Conservation (phyloP, 2,329 filamentous ascomycete genomes). For the Lithohypha guttulata region DNA sequence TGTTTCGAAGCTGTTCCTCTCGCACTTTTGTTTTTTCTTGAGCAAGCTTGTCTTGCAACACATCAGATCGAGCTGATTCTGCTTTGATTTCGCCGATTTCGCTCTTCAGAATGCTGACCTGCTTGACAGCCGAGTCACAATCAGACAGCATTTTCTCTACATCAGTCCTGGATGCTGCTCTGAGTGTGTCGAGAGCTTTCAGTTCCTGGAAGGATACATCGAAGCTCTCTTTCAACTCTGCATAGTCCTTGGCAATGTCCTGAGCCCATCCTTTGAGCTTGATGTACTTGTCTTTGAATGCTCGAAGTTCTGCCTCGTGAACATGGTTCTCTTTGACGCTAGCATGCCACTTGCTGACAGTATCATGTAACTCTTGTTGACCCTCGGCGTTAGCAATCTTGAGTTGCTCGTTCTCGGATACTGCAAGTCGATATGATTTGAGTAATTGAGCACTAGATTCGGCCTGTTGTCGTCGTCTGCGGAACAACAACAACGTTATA, state of each 20-base stretch:
- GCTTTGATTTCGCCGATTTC: slow-evolving; percentile 8
- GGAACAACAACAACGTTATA: slow-evolving; percentile 16
- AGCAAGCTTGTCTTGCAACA: slow-evolving; percentile 5
- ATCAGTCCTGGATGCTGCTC: slow-evolving; percentile 8
- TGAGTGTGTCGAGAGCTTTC: slow-evolving; percentile 3
- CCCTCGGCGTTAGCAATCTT: slow-evolving; percentile 8
- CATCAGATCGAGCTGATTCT: slow-evolving; percentile 4
- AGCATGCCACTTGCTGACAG: slow-evolving; percentile 8
- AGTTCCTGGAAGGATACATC: slow-evolving; percentile 1
- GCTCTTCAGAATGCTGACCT: slow-evolving; percentile 8
- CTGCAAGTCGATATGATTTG: slow-evolving; percentile 9
- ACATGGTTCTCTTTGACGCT: slow-evolving; percentile 6
- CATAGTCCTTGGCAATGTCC: slow-evolving; percentile 15
- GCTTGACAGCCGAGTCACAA: not conserved
- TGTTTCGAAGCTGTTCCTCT: slow-evolving; percentile 12
- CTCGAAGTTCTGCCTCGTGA: slow-evolving; percentile 9
- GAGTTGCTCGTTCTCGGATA: slow-evolving; percentile 5
- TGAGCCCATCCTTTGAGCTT: slow-evolving; percentile 20
- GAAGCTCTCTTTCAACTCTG: slow-evolving; percentile 5
- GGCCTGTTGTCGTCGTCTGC: slow-evolving; percentile 10
- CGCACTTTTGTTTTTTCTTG: slow-evolving; percentile 8
- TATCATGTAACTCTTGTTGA: slow-evolving; percentile 6
- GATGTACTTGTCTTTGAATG: slow-evolving; percentile 15
- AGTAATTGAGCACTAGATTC: not conserved
- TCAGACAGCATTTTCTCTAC: slow-evolving; percentile 10